phyloP scores from a whole-genome alignment of 2,329 filamentous ascomycete species.

The Neofusicoccum umdonicola region DNA sequence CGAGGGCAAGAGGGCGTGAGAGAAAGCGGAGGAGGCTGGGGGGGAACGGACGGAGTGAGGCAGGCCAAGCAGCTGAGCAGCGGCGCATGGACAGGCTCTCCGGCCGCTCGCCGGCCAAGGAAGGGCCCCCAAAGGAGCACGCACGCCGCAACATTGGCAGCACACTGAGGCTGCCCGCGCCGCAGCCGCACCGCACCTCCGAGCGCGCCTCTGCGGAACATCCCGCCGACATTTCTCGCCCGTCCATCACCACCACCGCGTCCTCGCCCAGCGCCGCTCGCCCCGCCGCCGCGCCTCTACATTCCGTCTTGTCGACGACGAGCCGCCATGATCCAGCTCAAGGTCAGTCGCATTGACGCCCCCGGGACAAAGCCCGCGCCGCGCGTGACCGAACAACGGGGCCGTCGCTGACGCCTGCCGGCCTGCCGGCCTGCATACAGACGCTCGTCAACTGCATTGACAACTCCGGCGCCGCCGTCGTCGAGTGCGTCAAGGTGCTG shows the following conservation, averaged over 20 bases:
- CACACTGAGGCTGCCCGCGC: constrained; percentile 9
- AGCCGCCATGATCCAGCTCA: constrained; percentile 71
- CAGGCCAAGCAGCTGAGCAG: constrained; percentile 12
- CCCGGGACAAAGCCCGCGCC: neutral
- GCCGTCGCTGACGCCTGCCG: neutral
- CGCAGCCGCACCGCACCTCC: constrained; percentile 13
- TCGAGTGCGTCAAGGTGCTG: constrained; percentile 92
- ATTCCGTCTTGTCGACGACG: neutral
- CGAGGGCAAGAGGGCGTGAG: neutral
- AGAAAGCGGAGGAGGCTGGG: constrained; percentile 13
- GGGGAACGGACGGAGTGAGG: constrained; percentile 5
- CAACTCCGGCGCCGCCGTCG: constrained; percentile 95
- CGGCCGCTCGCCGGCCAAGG: constrained; percentile 1
- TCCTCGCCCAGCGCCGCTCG: constrained; percentile 18
- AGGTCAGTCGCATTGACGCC: constrained; percentile 28
- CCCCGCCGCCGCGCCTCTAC: constrained; percentile 20
- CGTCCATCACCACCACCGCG: constrained; percentile 1
- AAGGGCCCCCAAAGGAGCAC: neutral
- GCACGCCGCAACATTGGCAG: neutral
- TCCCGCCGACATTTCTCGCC: constrained; percentile 13
- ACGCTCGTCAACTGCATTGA: constrained; percentile 99
- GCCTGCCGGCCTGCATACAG: constrained; percentile 45
- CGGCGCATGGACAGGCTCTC: constrained; percentile 3
- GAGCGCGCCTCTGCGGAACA: neutral
- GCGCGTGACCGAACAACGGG: neutral